Evolutionary conservation across 176 grass and related monocot genomes (phyloP), one percentile per base, ranked within the genome.

Genomic region (Carex cristatella): DNA sequence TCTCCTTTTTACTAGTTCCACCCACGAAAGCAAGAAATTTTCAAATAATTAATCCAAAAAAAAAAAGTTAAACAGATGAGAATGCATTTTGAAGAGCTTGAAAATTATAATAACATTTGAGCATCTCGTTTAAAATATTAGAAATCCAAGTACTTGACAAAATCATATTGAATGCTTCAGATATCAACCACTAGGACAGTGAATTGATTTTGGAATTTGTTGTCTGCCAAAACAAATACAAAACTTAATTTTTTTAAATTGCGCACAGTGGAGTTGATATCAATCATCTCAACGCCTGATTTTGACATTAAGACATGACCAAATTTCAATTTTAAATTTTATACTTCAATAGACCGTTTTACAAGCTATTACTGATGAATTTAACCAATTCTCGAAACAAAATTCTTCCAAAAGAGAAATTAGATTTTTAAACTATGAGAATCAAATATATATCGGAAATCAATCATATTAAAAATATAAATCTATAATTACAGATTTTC

Each of bases 211-310:
- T 7, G 18, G n/a, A 46, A 49, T 2, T 66, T 76, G 11, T 54
- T 76, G 72, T 55, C 46, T 76, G 72, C 72, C 72, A 76, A 54
- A 76, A 54, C 10, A 73, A 76, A 76, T 76, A 54, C 72, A 51
- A 32, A 76, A 5, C 71, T n/a, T 54, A 4, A n/a, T 1, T 3
- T 54, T 53, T 27, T 75, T 75, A 30, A 77, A 77, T 48, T 53
- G 46, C 2, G 11, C 46, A 77, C 72, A 77, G 48, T 77, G 72
- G 46, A 56, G 72, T 77, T 77, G 72, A 76, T 76, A 53, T 54
- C 30, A 54, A 76, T 55, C 11, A 32, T 77, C 55, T 77, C 72
- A 46, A 46, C 44, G 7, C 44, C 44, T 46, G 44, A 46, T 46
- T 44, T 46, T 46, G 44, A 46, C 44, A 46, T 46, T 46, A 8